Evolutionary conservation across 2,329 filamentous ascomycete species (phyloP), one percentile per base, ranked within the genome.

Genomic region (Pseudogymnoascus sp.): DNA sequence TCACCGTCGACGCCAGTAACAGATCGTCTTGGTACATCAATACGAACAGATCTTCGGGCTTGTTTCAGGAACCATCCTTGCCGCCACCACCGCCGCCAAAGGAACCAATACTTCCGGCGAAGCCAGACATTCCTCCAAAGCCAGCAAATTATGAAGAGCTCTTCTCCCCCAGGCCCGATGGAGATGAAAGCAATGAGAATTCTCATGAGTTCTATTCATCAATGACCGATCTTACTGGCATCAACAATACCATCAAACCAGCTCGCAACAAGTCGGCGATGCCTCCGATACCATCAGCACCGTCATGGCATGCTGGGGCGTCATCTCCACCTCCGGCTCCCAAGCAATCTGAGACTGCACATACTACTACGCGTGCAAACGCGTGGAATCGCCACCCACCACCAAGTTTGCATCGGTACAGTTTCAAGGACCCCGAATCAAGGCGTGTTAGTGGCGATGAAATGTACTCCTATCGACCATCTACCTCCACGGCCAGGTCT

Each of bases 1-100:
- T 82, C 64, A 84, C 83, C 0, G 74, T 85, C 8, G 81, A 82
- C 13, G 84, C 81, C 63, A 77, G 75, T 17, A 80, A 82, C 31
- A 74, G 74, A 15, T 38, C 48, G 48, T 55, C 48, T 55, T 55
- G 48, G 48, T 74, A 73, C 5, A 71, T 74, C 13, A 71, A 70
- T 60, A 70, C 66, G 21, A 64, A 67, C 21, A 66, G 66, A 27
- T 68, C 71, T 33, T 65, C 58, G 21, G 64, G 66, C 60, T 60
- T 70, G 15, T 68, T 66, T 48, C 64, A 66, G 42, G 66, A 65
- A 12, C 67, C 68, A 7, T 51, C 29, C 7, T 5, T 10, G n/a
- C 59, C 29, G 21, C 48, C 48, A 29, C 48, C 48, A 21, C 48
- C 29, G 3, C 48, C 48, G 5, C 48, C 48, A 7, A 55, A 55